Evolutionary conservation across 345 rosid genomes (phyloP).

Genomic region (Bruguiera parviflora): DNA sequence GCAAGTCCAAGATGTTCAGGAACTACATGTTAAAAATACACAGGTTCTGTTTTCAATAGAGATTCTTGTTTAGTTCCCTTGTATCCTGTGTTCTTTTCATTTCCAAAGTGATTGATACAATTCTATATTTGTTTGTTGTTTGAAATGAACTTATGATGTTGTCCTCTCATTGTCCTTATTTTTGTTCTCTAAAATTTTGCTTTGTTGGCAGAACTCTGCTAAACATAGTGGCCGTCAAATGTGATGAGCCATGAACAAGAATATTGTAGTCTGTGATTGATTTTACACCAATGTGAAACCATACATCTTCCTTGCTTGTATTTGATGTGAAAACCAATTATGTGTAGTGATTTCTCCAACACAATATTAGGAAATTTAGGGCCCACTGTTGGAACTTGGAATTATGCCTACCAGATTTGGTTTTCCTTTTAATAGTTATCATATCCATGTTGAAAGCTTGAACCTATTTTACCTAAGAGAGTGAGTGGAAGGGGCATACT

Average conservation of each 20-base stretch:
- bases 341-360: no score
- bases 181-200: neutral
- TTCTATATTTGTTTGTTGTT: no score
- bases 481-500: no score
- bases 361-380: no score
- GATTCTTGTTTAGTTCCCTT: neutral
- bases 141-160: no score
- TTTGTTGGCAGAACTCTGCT: neutral
- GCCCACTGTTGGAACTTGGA: no score
- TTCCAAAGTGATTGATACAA: no score
- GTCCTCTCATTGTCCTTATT: neutral
- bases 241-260: neutral
- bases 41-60: slow-evolving; percentile 43
- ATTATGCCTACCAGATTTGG: no score
- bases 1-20: slow-evolving; percentile 67
- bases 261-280: neutral
- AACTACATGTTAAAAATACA: slow-evolving; percentile 63
- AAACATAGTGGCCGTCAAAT: neutral
- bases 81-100: neutral
- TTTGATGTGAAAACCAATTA: no score
- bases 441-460: neutral
- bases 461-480: no score
- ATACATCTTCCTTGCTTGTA: no score
- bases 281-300: no score
- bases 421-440: neutral